Base-by-base conservation (phyloP, 257 asterid species). In the Lycium ferocissimum region DNA sequence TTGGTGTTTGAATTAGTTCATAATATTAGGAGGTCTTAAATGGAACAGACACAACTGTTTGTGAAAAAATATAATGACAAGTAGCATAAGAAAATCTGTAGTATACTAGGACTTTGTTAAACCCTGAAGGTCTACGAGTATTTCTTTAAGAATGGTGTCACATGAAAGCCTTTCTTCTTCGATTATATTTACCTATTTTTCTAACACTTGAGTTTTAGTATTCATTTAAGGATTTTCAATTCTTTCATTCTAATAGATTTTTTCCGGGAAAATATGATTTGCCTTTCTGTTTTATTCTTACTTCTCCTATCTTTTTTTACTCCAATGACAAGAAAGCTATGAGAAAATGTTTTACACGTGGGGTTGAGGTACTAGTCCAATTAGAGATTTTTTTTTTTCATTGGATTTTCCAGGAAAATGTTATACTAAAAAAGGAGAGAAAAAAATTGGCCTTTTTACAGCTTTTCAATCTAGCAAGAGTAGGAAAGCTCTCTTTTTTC, bases 321-420 rank as follows among this genome's bases (percentile, higher is more conserved):
- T 22, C 81, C 59, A 73, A 47, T 20, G 38, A 20, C 61, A 20
- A 73, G 43, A 20, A 73, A 49, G 37, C 47, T 73, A 47, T 47
- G 59, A 47, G 51, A 69, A 69, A 69, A 37, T 73, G 59, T 22
- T 2, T 73, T 26, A 20, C 81, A 75, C 81, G 81, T 75, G 81
- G 80, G 43, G 61, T 47, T 13, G 57, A 11, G 61, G 43, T 75
- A 75, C 59, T 26, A 22, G 63, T 51, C 47, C 22, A 51, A 51
- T 51, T 49, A 12, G 63, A 14, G 26, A 12, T 1, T 10, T 51
- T 1, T 22, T 75, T 5, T 62, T 49, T 22, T 43, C n/a, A 6
- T 4, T 75, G 43, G 59, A 75, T 75, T 75, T 76, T 76, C 82
- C 82, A 51, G 47, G 82, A 76, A 76, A 76, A 51, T 76, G 3